Conservation (phyloP, 1,284 basidiomycete species). For the Ceraceosorus guamensis region DNA sequence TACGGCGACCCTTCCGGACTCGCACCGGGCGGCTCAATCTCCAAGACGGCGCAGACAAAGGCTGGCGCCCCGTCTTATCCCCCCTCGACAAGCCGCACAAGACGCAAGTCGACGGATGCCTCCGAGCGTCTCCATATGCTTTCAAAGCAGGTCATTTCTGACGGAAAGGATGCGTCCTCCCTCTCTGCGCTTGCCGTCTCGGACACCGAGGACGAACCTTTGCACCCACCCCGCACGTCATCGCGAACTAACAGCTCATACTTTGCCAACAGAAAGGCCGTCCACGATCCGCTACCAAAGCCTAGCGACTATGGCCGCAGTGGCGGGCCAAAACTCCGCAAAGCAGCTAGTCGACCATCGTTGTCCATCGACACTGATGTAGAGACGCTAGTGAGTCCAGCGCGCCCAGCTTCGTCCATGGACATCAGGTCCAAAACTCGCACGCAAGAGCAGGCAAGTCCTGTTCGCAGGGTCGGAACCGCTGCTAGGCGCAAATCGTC, state of each 20-base stretch:
- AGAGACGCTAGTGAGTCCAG: slow-evolving; percentile 1
- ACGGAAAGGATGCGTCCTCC: too few relatives aligned
- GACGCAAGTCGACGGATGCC: too few relatives aligned
- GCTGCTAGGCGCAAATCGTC: slow-evolving; percentile 19
- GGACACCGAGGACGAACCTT: slow-evolving; percentile 6
- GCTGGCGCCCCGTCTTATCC: too few relatives aligned
- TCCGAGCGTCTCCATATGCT: too few relatives aligned
- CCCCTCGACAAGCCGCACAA: too few relatives aligned
- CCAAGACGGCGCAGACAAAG: too few relatives aligned
- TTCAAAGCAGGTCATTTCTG: too few relatives aligned
- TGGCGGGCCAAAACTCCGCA: background rate
- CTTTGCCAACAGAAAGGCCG: background rate
- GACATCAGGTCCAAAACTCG: slow-evolving; percentile 3
- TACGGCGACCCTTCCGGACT: too few relatives aligned
- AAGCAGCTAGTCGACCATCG: background rate
- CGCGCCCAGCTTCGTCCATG: slow-evolving; percentile 12
- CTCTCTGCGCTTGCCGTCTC: slow-evolving; percentile 4
- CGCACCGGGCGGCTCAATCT: too few relatives aligned
- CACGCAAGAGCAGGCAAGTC: background rate
- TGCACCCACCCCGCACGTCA: slow-evolving; percentile 3
- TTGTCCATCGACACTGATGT: slow-evolving; percentile 12
- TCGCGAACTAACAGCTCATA: slow-evolving; percentile 1
- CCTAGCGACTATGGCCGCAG: background rate
- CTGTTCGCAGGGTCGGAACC: background rate
- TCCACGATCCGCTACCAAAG: background rate